Conservation (phyloP, 495 filamentous ascomycete genomes). For the Aspergillus haitiensis region DNA sequence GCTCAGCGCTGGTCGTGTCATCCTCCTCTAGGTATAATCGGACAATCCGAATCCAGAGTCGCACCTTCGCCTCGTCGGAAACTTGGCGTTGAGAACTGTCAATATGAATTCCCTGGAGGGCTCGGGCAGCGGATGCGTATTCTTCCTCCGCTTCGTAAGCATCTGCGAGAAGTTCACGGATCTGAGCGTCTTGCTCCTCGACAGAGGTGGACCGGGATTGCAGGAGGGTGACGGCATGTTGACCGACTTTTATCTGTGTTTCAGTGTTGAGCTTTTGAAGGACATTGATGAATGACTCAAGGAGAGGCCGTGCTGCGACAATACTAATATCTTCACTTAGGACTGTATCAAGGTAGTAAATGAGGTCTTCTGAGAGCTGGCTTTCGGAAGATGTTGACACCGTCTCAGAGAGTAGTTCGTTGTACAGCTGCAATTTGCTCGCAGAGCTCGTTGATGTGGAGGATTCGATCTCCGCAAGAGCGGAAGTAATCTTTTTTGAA, state of each 20-base stretch:
- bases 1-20: slow-evolving; percentile 80
- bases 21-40: slow-evolving; percentile 93
- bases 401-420: slow-evolving; percentile 63
- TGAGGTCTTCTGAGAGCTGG: slow-evolving; percentile 63
- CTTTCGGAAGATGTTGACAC: slow-evolving; percentile 53
- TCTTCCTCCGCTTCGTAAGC: slow-evolving; percentile 83
- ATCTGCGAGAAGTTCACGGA: slow-evolving; percentile 78
- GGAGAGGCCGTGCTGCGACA: slow-evolving; percentile 69
- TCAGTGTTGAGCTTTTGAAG: slow-evolving; percentile 59
- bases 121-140: slow-evolving; percentile 71
- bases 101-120: slow-evolving; percentile 79
- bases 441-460: slow-evolving; percentile 40
- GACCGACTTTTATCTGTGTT: slow-evolving; percentile 67
- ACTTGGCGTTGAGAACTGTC: slow-evolving; percentile 84
- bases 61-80: slow-evolving; percentile 71
- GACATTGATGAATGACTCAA: slow-evolving; percentile 63
- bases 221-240: slow-evolving; percentile 64
- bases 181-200: slow-evolving; percentile 77
- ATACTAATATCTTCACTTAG: slow-evolving; percentile 70
- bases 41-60: slow-evolving; percentile 90
- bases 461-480: slow-evolving; percentile 56
- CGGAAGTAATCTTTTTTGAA: slow-evolving; percentile 56
- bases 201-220: slow-evolving; percentile 67
- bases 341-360: slow-evolving; percentile 65
- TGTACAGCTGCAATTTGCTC: slow-evolving; percentile 63